Percentiles rank a stretch among this genome's conserved stretches.
Evolutionary conservation across 192 early-diverging fungal species (phyloP).

Genomic region (Coemansia guatemalensis): DNA sequence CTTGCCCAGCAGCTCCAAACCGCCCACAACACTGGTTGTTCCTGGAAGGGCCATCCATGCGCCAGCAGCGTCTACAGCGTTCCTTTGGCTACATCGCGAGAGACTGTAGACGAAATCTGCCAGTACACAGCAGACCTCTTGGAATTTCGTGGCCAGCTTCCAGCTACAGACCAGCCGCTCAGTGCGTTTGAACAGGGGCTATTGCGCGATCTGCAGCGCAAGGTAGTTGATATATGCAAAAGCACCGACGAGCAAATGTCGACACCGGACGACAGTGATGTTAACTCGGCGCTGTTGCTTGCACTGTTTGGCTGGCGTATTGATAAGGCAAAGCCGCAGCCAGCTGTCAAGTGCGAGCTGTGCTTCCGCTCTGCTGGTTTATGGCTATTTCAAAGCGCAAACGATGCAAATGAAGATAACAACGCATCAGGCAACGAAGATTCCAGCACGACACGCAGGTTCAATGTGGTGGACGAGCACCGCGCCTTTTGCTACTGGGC

Average conservation of each 20-base stretch:
- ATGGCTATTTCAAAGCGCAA: constrained; percentile 37
- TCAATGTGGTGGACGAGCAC: constrained; percentile 45
- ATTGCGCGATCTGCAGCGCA: constrained; percentile 19
- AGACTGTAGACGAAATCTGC: constrained; percentile 37
- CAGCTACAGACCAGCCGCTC: constrained; percentile 30
- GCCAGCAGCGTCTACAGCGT: constrained; percentile 33
- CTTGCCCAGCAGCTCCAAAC: constrained; percentile 40
- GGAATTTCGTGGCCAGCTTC: constrained; percentile 17
- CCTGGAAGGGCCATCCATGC: constrained; percentile 43
- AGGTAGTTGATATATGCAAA: constrained; percentile 2
- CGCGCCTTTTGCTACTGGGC: constrained; percentile 55
- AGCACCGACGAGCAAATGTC: not conserved
- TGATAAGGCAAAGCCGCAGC: constrained; percentile 21
- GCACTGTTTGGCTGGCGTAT: constrained; percentile 49
- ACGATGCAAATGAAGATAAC: not conserved
- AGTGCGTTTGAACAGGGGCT: constrained; percentile 39
- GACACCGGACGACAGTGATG: constrained; percentile 1
- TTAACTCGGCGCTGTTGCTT: constrained; percentile 27
- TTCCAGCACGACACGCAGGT: constrained; percentile 1
- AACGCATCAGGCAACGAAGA: not conserved
- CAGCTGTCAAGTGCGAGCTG: constrained; percentile 38
- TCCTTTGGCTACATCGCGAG: constrained; percentile 34
- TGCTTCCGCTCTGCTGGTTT: constrained; percentile 44
- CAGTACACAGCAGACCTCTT: constrained; percentile 35
- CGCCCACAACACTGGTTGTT: constrained; percentile 42